phyloP scores from a whole-genome alignment of 139 green algal genomes.

The Zygnema circumcarinatum region DNA sequence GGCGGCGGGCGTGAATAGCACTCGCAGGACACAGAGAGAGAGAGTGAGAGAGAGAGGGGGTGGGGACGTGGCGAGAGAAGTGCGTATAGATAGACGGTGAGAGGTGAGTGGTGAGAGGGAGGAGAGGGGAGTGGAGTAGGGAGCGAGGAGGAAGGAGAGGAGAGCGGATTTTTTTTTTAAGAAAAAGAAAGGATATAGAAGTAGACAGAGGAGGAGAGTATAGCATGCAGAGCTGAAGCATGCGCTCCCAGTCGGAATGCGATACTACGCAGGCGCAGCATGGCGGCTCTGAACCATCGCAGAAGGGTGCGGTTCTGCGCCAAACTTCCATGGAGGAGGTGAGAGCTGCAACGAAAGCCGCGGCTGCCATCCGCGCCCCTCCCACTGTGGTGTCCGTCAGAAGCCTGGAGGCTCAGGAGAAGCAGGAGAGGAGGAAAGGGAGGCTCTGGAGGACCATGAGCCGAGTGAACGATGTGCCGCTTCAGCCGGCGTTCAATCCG shows the following conservation, averaged over 20 bases:
- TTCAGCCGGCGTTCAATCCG: constrained; percentile 16
- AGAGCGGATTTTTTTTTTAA: background rate
- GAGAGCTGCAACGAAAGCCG: background rate
- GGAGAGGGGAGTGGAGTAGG: background rate
- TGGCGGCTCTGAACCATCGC: too few relatives aligned
- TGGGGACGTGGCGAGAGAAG: background rate
- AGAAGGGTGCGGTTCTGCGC: background rate
- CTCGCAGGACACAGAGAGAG: too few relatives aligned
- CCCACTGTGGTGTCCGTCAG: too few relatives aligned
- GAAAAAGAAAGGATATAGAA: background rate
- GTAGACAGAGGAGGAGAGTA: background rate
- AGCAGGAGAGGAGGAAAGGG: background rate
- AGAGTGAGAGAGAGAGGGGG: too few relatives aligned
- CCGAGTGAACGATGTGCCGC: background rate
- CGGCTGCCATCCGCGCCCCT: background rate
- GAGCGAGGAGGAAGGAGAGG: background rate
- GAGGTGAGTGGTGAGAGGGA: background rate
- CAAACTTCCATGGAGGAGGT: background rate
- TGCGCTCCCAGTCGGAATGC: background rate
- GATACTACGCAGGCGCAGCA: too few relatives aligned
- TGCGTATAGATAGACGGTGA: background rate
- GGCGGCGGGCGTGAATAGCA: too few relatives aligned
- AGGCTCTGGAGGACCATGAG: background rate
- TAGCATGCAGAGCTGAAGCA: background rate
- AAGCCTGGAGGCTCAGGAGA: background rate